phyloP scores from a whole-genome alignment of 2,329 filamentous ascomycete genomes.

The Hymenoscyphus occultus region DNA sequence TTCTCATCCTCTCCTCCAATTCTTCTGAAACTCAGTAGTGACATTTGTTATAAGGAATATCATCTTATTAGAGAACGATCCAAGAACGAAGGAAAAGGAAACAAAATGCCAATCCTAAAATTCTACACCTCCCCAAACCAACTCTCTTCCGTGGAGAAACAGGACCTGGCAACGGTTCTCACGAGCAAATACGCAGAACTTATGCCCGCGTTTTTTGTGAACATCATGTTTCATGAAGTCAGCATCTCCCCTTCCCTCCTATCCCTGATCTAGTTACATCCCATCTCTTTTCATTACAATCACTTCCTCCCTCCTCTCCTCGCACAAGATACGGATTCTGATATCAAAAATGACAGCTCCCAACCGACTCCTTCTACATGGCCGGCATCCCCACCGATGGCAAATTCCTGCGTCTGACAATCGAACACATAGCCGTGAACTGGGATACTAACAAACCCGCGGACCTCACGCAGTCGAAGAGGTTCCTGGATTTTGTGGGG shows the following conservation, averaged over 20 bases:
- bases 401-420: constrained; percentile 24
- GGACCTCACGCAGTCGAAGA: constrained; percentile 6
- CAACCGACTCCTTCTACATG: constrained; percentile 17
- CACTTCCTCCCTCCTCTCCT: background rate
- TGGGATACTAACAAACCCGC: constrained; percentile 9
- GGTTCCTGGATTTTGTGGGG: constrained; percentile 20
- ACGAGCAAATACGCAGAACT: constrained; percentile 17
- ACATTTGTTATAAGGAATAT: too few relatives aligned
- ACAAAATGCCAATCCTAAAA: constrained; percentile 24
- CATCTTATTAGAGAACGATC: background rate
- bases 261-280: background rate
- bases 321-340: too few relatives aligned
- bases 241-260: background rate
- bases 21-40: background rate
- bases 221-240: constrained; percentile 25
- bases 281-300: background rate
- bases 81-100: background rate
- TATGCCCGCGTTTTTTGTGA: constrained; percentile 26
- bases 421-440: constrained; percentile 26
- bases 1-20: background rate
- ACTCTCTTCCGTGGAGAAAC: constrained; percentile 20
- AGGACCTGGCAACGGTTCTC: constrained; percentile 18
- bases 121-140: constrained; percentile 22
- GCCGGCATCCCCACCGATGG: constrained; percentile 18
- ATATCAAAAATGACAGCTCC: constrained; percentile 7